Conservation (phyloP, 352 stramenopile species). For the Lagenidium sp. region DNA sequence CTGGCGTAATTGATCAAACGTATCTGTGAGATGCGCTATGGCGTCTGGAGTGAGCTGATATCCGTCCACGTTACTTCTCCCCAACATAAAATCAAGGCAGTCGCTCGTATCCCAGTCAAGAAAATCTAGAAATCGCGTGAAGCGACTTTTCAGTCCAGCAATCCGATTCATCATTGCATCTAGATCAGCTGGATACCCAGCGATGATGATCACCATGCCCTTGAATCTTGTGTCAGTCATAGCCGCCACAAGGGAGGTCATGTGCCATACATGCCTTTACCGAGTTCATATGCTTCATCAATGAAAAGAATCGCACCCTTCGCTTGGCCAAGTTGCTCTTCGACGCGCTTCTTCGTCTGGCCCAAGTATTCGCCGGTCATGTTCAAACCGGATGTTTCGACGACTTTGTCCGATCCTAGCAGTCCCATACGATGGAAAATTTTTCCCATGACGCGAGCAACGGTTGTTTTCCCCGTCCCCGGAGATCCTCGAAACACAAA, state of each 20-base stretch:
- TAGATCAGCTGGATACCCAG: slow-evolving; percentile 85
- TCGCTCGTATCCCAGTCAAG: slow-evolving; percentile 79
- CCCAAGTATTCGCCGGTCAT: slow-evolving; percentile 85
- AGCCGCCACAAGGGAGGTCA: slow-evolving; percentile 83
- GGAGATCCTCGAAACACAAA: slow-evolving; percentile 86
- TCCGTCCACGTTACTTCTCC: slow-evolving; percentile 27
- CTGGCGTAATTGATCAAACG: slow-evolving; percentile 30
- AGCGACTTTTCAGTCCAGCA: slow-evolving; percentile 85
- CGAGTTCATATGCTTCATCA: slow-evolving; percentile 89
- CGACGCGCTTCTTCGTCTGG: slow-evolving; percentile 87
- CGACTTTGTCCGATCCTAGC: slow-evolving; percentile 87
- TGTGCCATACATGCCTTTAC: slow-evolving; percentile 70
- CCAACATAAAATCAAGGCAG: slow-evolving; percentile 54
- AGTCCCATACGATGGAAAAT: slow-evolving; percentile 91
- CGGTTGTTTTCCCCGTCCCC: slow-evolving; percentile 85
- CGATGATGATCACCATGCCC: slow-evolving; percentile 87
- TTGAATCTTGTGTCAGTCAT: slow-evolving; percentile 83
- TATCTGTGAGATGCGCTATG: slow-evolving; percentile 14
- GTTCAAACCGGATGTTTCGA: slow-evolving; percentile 81
- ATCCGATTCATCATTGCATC: slow-evolving; percentile 87
- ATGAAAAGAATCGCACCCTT: slow-evolving; percentile 91
- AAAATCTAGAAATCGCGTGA: slow-evolving; percentile 87
- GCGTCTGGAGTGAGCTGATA: slow-evolving; percentile 25
- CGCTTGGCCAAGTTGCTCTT: slow-evolving; percentile 81
- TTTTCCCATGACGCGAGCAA: slow-evolving; percentile 89